Conservation (phyloP, 345 rosid genomes). For the Gossypium arboreum region DNA sequence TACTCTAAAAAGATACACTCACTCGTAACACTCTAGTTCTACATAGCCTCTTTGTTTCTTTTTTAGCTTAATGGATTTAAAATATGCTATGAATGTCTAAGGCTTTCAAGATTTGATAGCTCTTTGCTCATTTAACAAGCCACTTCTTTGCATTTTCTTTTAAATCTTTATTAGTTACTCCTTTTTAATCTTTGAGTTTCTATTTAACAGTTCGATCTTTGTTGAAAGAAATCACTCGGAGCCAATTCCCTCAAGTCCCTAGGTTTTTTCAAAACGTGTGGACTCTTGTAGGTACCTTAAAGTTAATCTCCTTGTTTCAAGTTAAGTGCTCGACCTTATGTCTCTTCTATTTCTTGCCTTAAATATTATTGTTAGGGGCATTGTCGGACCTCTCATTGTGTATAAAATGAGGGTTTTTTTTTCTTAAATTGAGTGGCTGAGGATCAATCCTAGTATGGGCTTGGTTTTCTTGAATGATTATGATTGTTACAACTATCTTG, state of each 20-base stretch:
- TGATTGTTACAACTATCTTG: conserved; percentile 51
- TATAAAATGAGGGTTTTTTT: conserved; percentile 47
- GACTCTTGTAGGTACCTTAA: conserved; percentile 43
- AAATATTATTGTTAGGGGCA: conserved; percentile 58
- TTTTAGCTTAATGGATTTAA: not conserved
- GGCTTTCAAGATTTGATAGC: conserved; percentile 20
- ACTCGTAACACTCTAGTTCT: conserved; percentile 19
- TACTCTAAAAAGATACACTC: not conserved
- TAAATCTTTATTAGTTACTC: too few relatives aligned
- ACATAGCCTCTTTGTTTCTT: conserved; percentile 5
- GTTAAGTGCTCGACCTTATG: conserved; percentile 34
- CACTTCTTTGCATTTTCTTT: too few relatives aligned
- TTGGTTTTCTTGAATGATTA: not conserved
- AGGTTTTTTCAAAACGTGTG: conserved; percentile 73
- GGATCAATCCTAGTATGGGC: too few relatives aligned
- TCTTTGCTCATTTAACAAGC: not conserved
- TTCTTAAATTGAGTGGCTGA: conserved; percentile 35
- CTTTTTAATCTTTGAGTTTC: too few relatives aligned
- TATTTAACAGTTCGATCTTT: too few relatives aligned
- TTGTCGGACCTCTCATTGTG: conserved; percentile 52
- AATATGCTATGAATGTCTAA: conserved; percentile 18
- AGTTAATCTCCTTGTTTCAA: conserved; percentile 40
- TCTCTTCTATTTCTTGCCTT: conserved; percentile 50
- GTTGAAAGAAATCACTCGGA: too few relatives aligned
- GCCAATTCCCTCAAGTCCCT: conserved; percentile 43